Conservation (phyloP, 23 red algal genomes). For the Gracilaria gracilis region DNA sequence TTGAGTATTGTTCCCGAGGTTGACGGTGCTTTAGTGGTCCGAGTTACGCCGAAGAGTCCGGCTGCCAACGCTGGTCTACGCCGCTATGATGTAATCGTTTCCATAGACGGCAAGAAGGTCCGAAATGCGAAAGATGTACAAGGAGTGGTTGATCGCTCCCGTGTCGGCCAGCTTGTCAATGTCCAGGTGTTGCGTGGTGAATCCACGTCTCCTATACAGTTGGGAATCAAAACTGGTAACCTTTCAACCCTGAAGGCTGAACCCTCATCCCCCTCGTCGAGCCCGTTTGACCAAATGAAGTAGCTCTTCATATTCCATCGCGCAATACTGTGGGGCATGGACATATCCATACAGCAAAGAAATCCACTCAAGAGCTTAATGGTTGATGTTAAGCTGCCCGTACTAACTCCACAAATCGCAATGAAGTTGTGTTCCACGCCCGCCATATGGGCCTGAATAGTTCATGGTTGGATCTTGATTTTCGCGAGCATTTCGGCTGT, state of each 20-base stretch:
- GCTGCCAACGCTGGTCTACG: slow-evolving; percentile 91
- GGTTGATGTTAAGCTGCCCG: background rate
- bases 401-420: slow-evolving; percentile 16
- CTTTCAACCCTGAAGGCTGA: slow-evolving; percentile 56
- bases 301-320: background rate
- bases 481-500: background rate
- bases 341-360: background rate
- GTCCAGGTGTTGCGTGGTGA: slow-evolving; percentile 83
- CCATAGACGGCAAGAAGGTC: slow-evolving; percentile 84
- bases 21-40: slow-evolving; percentile 89
- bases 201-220: slow-evolving; percentile 54
- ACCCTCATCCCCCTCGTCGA: background rate
- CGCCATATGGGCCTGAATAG: background rate
- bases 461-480: background rate
- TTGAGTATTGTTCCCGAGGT: slow-evolving; percentile 93
- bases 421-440: background rate
- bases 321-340: background rate
- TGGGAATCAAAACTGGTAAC: slow-evolving; percentile 90
- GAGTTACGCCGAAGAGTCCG: slow-evolving; percentile 95
- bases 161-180: slow-evolving; percentile 89
- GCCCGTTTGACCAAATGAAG: slow-evolving; percentile 14
- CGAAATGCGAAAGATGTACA: slow-evolving; percentile 91
- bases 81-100: slow-evolving; percentile 94
- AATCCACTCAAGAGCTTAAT: background rate
- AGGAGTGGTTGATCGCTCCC: slow-evolving; percentile 74